Base-by-base conservation (phyloP, 805 yeast genomes). In the Wickerhamiella qilinensis region DNA sequence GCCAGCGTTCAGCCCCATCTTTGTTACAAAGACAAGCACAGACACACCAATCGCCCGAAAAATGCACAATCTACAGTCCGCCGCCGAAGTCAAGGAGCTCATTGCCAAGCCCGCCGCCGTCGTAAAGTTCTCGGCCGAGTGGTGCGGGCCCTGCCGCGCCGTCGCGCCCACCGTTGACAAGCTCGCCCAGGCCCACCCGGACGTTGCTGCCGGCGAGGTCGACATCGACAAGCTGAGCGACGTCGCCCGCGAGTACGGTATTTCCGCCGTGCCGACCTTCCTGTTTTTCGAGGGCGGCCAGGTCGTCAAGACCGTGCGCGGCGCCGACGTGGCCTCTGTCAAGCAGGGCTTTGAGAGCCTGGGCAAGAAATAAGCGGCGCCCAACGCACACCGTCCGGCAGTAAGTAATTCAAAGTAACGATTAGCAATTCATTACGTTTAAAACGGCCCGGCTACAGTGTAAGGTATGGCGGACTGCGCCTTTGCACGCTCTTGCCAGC, bases 131-230 rank as follows among this genome's bases (percentile, higher is more conserved):
- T 82, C 75, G 53, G 95, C 96, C 51, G 72, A 80, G 40, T 86
- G 95, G 94, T 86, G 96, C 63, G 94, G 94, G 49, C 97, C 98
- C 41, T 91, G 98, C 69, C 83, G 84, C 68, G 82, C 82, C 75
- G 79, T 91, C 63, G 86, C 95, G 40, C 98, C 98, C 52, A 64
- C 80, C 64, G 67, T 88, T 50, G 94, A 86, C 58, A 78, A 79
- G 60, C 77, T 86, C 55, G 66, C 85, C 32, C 59, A 62, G 35
- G 70, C 72, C 56, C 53, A 43, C 51, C 45, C 53, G 30, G 54
- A 53, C 34, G 83, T 79, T 46, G 70, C 66, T 48, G 83, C 86
- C 67, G 71, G 71, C 68, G 85, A 86, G 67, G 75, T 91, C 36
- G 97, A 91, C 56, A 93, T 86, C 46, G 98, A 91, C 56, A 74